Conservation (phyloP, 225 moss, liverwort and hornwort genomes). For the Bryum argenteum region DNA sequence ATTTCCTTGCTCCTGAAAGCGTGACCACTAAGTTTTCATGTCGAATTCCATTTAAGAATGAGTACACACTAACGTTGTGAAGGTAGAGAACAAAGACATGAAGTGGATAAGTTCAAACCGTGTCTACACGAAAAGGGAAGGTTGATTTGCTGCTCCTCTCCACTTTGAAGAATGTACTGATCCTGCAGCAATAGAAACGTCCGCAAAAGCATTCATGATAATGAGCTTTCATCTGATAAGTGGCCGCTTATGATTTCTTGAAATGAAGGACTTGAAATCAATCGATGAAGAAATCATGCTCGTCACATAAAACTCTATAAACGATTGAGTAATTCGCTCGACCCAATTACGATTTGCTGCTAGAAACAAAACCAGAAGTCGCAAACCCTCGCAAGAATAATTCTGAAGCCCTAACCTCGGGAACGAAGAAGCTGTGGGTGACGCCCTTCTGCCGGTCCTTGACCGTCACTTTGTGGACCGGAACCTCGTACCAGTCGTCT, state of each 20-base stretch:
- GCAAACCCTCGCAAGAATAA: not conserved
- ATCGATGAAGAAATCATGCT: too few species aligned
- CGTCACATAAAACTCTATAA: too few species aligned
- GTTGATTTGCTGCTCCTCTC: slow-evolving; percentile 79
- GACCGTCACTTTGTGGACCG: slow-evolving; percentile 84
- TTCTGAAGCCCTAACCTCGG: slow-evolving; percentile 57
- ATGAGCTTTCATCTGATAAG: not conserved
- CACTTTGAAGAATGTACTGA: slow-evolving; percentile 96
- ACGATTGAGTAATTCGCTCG: too few species aligned
- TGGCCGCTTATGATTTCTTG: not conserved
- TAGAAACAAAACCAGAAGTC: not conserved
- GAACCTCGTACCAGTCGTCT: slow-evolving; percentile 56
- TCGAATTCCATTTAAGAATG: too few species aligned
- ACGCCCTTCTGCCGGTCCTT: slow-evolving; percentile 82
- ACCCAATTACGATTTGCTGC: too few species aligned
- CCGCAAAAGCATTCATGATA: not conserved
- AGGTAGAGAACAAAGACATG: not conserved
- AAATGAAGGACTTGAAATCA: too few species aligned
- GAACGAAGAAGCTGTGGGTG: slow-evolving; percentile 83
- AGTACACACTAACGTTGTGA: too few species aligned
- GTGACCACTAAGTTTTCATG: too few species aligned
- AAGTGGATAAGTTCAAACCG: slow-evolving; percentile 51
- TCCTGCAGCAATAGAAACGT: slow-evolving; percentile 58
- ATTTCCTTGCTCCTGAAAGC: too few species aligned
- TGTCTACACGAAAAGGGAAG: slow-evolving; percentile 97